These are phyloP conservation scores for Coemansia sp. DNA, from an alignment of 192 early-diverging fungal genomes.

Conservation along the genomic window DNA sequence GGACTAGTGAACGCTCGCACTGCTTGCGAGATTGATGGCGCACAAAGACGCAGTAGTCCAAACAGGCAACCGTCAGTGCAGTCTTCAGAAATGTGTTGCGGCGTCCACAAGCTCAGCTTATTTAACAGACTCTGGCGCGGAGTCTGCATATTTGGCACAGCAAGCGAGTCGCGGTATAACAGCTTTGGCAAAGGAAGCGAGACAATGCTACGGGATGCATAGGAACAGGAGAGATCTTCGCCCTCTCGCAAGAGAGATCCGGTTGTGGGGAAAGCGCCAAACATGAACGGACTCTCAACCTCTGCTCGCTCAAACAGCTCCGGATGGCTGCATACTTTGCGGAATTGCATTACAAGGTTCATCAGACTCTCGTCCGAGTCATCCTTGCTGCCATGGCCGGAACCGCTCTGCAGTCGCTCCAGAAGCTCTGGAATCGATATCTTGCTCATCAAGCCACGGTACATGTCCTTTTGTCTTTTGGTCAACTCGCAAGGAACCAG, in stretches of 20 bases:
- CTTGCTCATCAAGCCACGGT: constrained; percentile 74
- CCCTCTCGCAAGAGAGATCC: constrained; percentile 64
- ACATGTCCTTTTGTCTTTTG: constrained; percentile 69
- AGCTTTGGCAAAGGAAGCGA: constrained; percentile 67
- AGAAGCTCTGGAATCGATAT: constrained; percentile 76
- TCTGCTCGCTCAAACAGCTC: constrained; percentile 86
- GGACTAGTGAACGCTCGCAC: constrained; percentile 24
- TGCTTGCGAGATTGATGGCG: constrained; percentile 28
- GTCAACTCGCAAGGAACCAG: constrained; percentile 79
- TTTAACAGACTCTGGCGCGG: constrained; percentile 20
- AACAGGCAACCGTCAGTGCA: constrained; percentile 12
- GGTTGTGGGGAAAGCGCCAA: constrained; percentile 61
- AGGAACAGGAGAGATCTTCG: constrained; percentile 60
- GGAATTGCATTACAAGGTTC: constrained; percentile 95
- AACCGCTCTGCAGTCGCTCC: constrained; percentile 63
- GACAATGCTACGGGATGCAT: constrained; percentile 64
- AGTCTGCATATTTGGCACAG: constrained; percentile 24
- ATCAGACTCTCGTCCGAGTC: constrained; percentile 82
- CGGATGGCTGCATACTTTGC: constrained; percentile 88
- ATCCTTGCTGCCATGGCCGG: constrained; percentile 52
- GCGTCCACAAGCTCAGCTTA: constrained; percentile 38
- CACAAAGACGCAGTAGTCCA: constrained; percentile 41
- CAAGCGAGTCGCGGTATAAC: constrained; percentile 61
- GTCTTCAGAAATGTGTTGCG: constrained; percentile 20
- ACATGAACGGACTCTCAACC: constrained; percentile 70